Evolutionary conservation across 306 rosid genomes (phyloP).

Genomic region (Rosa persica): DNA sequence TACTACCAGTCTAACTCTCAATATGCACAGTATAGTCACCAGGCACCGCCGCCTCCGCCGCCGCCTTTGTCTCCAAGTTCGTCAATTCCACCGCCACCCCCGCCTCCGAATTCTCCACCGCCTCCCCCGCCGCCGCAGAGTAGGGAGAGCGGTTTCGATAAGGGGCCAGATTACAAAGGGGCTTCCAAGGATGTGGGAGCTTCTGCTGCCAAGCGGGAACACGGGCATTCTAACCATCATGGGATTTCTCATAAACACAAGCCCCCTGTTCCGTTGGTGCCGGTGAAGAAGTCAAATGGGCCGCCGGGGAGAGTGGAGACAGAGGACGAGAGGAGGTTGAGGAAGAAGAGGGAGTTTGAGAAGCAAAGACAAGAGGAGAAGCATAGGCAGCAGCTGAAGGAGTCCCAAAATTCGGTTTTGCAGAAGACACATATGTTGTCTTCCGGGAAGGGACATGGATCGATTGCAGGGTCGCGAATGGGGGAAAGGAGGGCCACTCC

Average conservation of each 20-base stretch:
- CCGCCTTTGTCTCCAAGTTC: slow-evolving; percentile 62
- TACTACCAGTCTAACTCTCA: slow-evolving; percentile 62
- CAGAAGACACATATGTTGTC: slow-evolving; percentile 73
- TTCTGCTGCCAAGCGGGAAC: slow-evolving; percentile 55
- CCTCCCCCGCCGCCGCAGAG: slow-evolving; percentile 50
- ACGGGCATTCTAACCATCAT: slow-evolving; percentile 49
- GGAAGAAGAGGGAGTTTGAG: slow-evolving; percentile 86
- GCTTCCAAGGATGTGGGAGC: slow-evolving; percentile 44
- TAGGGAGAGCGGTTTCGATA: slow-evolving; percentile 43
- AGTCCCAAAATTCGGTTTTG: slow-evolving; percentile 66
- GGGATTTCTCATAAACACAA: slow-evolving; percentile 55
- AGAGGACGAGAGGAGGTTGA: slow-evolving; percentile 75
- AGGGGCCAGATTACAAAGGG: slow-evolving; percentile 48
- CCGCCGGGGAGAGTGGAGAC: slow-evolving; percentile 64
- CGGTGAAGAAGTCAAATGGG: slow-evolving; percentile 55
- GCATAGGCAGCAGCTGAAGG: slow-evolving; percentile 84
- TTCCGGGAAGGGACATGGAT: slow-evolving; percentile 82
- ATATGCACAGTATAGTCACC: slow-evolving; percentile 50
- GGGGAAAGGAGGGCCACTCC: slow-evolving; percentile 78
- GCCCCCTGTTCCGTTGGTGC: slow-evolving; percentile 42
- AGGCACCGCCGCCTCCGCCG: slow-evolving; percentile 53
- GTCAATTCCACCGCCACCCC: slow-evolving; percentile 74
- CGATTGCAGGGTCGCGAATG: slow-evolving; percentile 80
- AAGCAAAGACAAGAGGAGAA: slow-evolving; percentile 87
- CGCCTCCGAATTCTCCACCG: slow-evolving; percentile 64